Evolutionary conservation across 2,329 filamentous ascomycete species (phyloP), one percentile per base, ranked within the genome.

Genomic region (Pseudopyrenochaeta lycopersici): DNA sequence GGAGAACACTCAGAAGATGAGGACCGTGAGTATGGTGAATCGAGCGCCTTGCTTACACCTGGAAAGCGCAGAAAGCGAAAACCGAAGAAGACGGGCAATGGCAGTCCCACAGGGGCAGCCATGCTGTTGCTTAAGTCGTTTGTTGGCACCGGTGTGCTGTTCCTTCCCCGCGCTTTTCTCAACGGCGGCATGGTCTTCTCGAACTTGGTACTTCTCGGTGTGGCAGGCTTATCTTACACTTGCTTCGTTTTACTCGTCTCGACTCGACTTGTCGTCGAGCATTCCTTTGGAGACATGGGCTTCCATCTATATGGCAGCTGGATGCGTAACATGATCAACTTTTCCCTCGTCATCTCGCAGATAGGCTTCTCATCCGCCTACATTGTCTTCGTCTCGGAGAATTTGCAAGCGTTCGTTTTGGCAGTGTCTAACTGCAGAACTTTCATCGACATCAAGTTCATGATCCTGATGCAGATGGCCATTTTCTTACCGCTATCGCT

Each of bases 141-240:
- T 72, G 95, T 99, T 42, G 95, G 96, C 17, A 99, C 95, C 0
- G 94, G 94, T 50, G 94, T 98, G 7, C 82, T 98, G 14, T 98
- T 98, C 79, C 80, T 98, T 30, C 94, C 94, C 0, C 88, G 92
- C 42, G 94, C 95, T 4, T 99, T 95, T 72, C 84, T 97, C 60
- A 99, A 97, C 68, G 95, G 95, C 48, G 95, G 95, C 53, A 98
- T 99, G 93, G 80, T 97, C 14, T 99, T 99, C 77, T 97, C 92
- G 68, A 97, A 96, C 71, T 62, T 96, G 46, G 90, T 99, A 14
- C 85, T 99, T n/a, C 81, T 99, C 18, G 85, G 83, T 33, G 91
- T 99, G 14, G 93, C 95, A 6, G 81, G 85, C 2, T 81, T 99
- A 54, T 97, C 93, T 73, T 99, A 97, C 78, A 97, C 97, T 80